Percentiles rank a stretch among this genome's conserved stretches.
These are phyloP conservation scores for Metschnikowia baotianmanensis DNA, from an alignment of 805 yeast genomes.

Conservation along the genomic window DNA sequence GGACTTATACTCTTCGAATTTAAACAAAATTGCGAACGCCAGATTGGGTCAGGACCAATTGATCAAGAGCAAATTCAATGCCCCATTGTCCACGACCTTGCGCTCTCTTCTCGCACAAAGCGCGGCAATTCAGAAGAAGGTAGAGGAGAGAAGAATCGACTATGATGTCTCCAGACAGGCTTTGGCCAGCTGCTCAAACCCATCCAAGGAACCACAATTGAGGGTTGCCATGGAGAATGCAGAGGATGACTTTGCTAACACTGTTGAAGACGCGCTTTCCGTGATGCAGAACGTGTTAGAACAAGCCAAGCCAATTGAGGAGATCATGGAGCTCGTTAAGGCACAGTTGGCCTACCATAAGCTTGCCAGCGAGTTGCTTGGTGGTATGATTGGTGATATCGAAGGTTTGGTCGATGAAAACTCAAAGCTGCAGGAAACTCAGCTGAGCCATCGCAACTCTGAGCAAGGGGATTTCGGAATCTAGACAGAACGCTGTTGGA, in stretches of 20 bases:
- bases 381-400: conserved; percentile 60
- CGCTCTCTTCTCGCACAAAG: conserved; percentile 61
- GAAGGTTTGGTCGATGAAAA: conserved; percentile 58
- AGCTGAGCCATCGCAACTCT: conserved; percentile 14
- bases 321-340: conserved; percentile 62
- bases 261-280: conserved; percentile 82
- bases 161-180: conserved; percentile 72
- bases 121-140: conserved; percentile 65
- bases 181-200: conserved; percentile 39
- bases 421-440: conserved; percentile 17
- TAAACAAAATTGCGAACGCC: conserved; percentile 76
- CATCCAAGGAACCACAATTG: conserved; percentile 63
- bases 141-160: conserved; percentile 71
- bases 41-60: conserved; percentile 79
- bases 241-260: conserved; percentile 87
- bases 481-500: conserved; percentile 6
- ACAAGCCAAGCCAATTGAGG: conserved; percentile 64
- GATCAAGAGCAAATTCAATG: conserved; percentile 67
- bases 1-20: conserved; percentile 63
- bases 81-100: conserved; percentile 60
- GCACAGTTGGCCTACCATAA: conserved; percentile 84
- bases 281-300: conserved; percentile 80
- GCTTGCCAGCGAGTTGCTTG: conserved; percentile 66
- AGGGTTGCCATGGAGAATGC: conserved; percentile 77
- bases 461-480: conserved; percentile 28